Evolutionary conservation across 2,329 filamentous ascomycete species (phyloP).

Genomic region (Delphinella strobiligena): DNA sequence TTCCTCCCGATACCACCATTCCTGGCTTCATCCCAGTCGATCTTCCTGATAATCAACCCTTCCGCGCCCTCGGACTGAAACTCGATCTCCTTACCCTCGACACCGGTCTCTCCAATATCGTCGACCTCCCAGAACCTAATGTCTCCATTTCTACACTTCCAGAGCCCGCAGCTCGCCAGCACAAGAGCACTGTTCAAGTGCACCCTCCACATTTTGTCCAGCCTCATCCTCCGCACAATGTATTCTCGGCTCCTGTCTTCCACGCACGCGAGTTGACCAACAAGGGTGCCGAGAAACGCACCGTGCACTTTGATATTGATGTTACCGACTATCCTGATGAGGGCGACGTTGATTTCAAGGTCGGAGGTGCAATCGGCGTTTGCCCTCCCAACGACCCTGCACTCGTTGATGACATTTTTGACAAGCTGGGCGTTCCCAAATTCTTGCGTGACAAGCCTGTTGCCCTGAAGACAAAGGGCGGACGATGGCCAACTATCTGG

Average conservation of each 20-base stretch:
- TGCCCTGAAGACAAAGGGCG: constrained; percentile 62
- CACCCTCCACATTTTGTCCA: constrained; percentile 85
- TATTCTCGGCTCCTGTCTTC: constrained; percentile 81
- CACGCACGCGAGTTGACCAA: constrained; percentile 77
- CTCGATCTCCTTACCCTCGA: constrained; percentile 60
- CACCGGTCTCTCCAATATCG: constrained; percentile 57
- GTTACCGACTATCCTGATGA: constrained; percentile 88
- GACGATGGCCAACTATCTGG: constrained; percentile 97
- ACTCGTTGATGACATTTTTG: constrained; percentile 72
- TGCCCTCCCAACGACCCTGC: constrained; percentile 72
- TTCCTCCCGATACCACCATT: constrained; percentile 35
- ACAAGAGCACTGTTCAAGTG: constrained; percentile 30
- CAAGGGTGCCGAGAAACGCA: constrained; percentile 85
- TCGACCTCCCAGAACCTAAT: constrained; percentile 62
- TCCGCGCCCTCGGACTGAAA: constrained; percentile 63
- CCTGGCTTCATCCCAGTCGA: constrained; percentile 35
- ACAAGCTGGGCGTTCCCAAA: constrained; percentile 68
- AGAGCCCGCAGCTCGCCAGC: constrained; percentile 28
- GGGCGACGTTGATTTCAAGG: constrained; percentile 80
- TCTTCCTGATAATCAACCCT: constrained; percentile 72
- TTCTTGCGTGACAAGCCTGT: constrained; percentile 77
- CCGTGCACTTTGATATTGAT: constrained; percentile 94
- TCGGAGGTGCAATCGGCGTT: constrained; percentile 89
- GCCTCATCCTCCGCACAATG: constrained; percentile 84
- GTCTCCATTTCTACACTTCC: constrained; percentile 41